Evolutionary conservation across 305 asterid species (phyloP).

Genomic region (Fraxinus paxiana): DNA sequence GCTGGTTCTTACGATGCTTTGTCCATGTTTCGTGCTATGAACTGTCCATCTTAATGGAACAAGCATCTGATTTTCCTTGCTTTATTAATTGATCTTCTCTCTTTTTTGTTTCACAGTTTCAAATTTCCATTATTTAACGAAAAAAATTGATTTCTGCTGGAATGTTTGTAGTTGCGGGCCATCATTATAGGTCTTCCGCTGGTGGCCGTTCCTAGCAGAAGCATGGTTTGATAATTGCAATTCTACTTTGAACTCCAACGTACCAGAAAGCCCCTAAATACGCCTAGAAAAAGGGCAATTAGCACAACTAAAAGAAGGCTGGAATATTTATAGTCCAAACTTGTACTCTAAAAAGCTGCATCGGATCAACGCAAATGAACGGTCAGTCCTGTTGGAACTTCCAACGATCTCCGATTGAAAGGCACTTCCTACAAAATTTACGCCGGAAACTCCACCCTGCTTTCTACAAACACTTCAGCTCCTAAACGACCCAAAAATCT

Average conservation of each 20-base stretch:
- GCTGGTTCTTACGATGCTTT: slow-evolving; percentile 46
- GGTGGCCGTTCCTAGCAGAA: neutral
- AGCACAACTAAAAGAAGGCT: neutral
- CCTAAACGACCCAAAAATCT: neutral
- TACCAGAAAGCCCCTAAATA: neutral
- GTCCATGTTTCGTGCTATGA: slow-evolving; percentile 25
- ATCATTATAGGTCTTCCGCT: neutral
- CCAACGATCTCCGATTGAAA: neutral
- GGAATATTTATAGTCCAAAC: neutral
- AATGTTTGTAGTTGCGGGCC: neutral
- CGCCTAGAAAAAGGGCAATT: neutral
- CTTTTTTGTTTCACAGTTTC: no score
- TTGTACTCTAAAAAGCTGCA: neutral
- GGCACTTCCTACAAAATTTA: neutral
- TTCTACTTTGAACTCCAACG: neutral
- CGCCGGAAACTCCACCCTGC: neutral
- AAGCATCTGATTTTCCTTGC: slow-evolving; percentile 26
- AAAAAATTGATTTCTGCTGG: neutral
- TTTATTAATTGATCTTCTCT: neutral
- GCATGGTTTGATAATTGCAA: neutral
- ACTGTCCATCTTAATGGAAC: slow-evolving; percentile 30
- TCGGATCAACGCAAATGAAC: neutral
- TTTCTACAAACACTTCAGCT: neutral
- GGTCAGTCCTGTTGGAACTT: neutral
- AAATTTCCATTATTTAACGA: neutral